phyloP scores from a whole-genome alignment of 345 rosid genomes.

The Gossypium anomalum region DNA sequence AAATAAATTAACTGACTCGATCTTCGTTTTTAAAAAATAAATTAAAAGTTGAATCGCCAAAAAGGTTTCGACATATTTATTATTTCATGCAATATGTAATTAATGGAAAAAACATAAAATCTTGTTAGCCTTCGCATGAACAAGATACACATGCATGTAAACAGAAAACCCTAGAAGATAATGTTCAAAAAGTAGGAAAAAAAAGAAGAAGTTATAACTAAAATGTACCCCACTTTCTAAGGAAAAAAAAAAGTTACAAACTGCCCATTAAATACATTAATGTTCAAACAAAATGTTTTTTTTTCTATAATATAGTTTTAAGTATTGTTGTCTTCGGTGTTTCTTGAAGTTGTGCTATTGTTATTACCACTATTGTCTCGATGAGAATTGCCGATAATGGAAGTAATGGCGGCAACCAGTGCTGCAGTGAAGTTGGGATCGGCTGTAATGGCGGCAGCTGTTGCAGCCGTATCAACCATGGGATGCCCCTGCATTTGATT shows the following conservation, averaged over 20 bases:
- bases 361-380: conserved; percentile 3
- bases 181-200: not conserved
- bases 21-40: no score
- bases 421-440: conserved; percentile 58
- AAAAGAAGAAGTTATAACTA: not conserved
- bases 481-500: conserved; percentile 6
- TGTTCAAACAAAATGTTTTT: not conserved
- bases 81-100: no score
- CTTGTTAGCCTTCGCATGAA: not conserved
- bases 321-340: conserved; percentile 14
- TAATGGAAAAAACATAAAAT: not conserved
- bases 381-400: conserved; percentile 29
- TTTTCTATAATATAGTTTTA: not conserved
- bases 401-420: conserved; percentile 45
- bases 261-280: not conserved
- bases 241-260: not conserved
- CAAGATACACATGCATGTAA: not conserved
- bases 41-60: no score
- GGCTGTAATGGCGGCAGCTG: conserved; percentile 47
- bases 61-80: no score
- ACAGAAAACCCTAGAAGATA: not conserved
- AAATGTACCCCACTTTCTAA: not conserved
- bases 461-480: conserved; percentile 27
- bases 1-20: no score
- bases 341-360: not conserved